Evolutionary conservation across 1,284 basidiomycete species (phyloP).

Genomic region (Malassezia japonica): DNA sequence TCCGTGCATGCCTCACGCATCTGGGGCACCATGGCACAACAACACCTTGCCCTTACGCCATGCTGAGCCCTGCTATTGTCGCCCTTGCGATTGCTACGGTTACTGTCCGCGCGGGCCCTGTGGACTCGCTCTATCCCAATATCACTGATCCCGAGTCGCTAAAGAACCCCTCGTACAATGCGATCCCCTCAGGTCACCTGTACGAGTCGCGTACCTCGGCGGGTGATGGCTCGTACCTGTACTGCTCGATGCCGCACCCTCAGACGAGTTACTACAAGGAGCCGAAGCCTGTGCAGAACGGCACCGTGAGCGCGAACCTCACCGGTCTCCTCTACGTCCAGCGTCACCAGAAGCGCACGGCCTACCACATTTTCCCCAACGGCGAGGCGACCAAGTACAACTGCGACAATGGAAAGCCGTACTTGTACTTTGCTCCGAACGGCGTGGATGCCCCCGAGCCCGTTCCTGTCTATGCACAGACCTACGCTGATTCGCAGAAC

Average conservation of each 20-base stretch:
- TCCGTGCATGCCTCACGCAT: background rate
- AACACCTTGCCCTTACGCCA: background rate
- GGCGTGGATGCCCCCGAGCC: background rate
- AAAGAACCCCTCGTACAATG: background rate
- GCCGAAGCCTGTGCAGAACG: slow-evolving; percentile 4
- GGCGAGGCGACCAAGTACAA: slow-evolving; percentile 4
- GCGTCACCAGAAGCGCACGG: slow-evolving; percentile 14
- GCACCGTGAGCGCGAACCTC: slow-evolving; percentile 5
- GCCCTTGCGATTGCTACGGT: background rate
- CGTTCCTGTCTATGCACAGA: slow-evolving; percentile 4
- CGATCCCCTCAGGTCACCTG: background rate
- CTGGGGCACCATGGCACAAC: background rate
- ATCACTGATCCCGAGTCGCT: background rate
- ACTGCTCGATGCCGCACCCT: slow-evolving; percentile 17
- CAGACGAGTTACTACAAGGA: background rate
- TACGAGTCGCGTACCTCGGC: slow-evolving; percentile 1
- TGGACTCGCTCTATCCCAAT: slow-evolving; percentile 8
- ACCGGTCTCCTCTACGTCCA: slow-evolving; percentile 5
- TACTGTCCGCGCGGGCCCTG: background rate
- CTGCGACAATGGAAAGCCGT: slow-evolving; percentile 1
- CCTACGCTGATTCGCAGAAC: slow-evolving; percentile 4
- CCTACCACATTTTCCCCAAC: slow-evolving; percentile 11
- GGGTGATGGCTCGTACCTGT: slow-evolving; percentile 9
- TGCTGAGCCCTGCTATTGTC: too few relatives aligned
- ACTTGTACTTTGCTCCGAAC: background rate